Evolutionary conservation across 768 basidiomycete species (phyloP), one percentile per base, ranked within the genome.

Genomic region (Panellus pusillus): DNA sequence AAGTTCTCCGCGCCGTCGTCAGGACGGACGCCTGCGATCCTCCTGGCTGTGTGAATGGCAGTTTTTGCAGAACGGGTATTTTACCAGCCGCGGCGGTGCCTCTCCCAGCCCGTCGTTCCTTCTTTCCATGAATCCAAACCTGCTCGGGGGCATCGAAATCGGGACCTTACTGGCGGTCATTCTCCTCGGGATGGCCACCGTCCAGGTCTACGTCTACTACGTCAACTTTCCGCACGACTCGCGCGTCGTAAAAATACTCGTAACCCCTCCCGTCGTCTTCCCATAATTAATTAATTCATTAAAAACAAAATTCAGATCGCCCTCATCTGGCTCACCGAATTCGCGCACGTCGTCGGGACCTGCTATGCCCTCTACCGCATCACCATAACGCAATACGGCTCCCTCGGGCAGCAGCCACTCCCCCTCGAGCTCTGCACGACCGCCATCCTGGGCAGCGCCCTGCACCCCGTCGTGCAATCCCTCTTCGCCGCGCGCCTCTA

Each of bases 121-220:
- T 35, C 32, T 35, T 24, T 9, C 27, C 20, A 44, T 44, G 43
- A 28, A 44, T 27, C 43, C 43, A 3, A 28, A 52, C 17, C 18
- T 61, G 9, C 17, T 61, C 31, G 54, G 55, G 4, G 44, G 59
- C n/a, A 54, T 61, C 20, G 59, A 56, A 41, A 44, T 61, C 6
- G 51, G 43, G 19, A 43, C 53, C 13, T 35, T 51, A 11, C 28
- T 61, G 2, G 52, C 52, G 3, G 55, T 51, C 9, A 44, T 61
- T 4, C 51, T 61, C 1, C 45, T 61, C 11, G 59, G 59, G 9
- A 56, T 57, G 59, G 43, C 50, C n/a, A 57, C 55, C 6, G 55
- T 61, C 14, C 59, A 61, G 59, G 54, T 54, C 31, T 61, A 55
- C 29, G 59, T 61, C 4, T 61, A 61, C 38, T 61, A 54, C 29